Base-by-base conservation (phyloP, 2,329 filamentous ascomycete species). In the Ophiostoma sp. region DNA sequence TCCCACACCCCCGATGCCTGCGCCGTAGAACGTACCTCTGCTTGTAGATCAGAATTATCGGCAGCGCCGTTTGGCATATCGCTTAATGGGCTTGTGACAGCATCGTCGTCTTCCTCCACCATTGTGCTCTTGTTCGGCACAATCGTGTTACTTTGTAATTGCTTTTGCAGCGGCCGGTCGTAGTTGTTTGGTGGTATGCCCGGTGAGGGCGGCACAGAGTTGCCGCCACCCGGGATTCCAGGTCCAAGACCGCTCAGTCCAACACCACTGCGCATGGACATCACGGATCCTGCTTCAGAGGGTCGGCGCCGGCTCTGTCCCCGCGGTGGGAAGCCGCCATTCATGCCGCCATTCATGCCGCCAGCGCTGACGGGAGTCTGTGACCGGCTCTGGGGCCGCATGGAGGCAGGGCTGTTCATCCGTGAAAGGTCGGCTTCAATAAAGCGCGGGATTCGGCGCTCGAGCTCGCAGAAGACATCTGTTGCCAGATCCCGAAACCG, bases 51-150 rank as follows among this genome's bases (percentile, higher is more conserved):
- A 47, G 27, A 8, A 8, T 41, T 27, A 27, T 27, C 27, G 27
- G 27, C 27, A 27, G 27, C 27, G 6, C 65, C 64, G n/a, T 68
- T 66, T 41, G 65, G 45, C 47, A 16, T 18, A n/a, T 66, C 64
- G 40, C 68, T 18, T 18, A 55, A 40, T 4, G 75, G 76, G 68
- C 75, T 76, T 40, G 73, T 44, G 49, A 69, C 62, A 36, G 16
- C 71, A 66, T 92, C 91, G 73, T 96, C 93, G 72, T 96, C 93
- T 76, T 98, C 95, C 77, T 99, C 95, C 1, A 98, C 87, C 89
- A 98, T 93, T 0, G 91, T 97, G 75, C 94, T 96, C 80, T 98
- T 99, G 76, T 97, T 98, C 0, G 95, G 95, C 52, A 98, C 90
- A 74, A 98, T 96, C 0, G 93, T 98, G 76, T 96, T 98, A 76